Evolutionary conservation across 305 asterid genomes (phyloP).

Genomic region (Fraxinus angustifolia): DNA sequence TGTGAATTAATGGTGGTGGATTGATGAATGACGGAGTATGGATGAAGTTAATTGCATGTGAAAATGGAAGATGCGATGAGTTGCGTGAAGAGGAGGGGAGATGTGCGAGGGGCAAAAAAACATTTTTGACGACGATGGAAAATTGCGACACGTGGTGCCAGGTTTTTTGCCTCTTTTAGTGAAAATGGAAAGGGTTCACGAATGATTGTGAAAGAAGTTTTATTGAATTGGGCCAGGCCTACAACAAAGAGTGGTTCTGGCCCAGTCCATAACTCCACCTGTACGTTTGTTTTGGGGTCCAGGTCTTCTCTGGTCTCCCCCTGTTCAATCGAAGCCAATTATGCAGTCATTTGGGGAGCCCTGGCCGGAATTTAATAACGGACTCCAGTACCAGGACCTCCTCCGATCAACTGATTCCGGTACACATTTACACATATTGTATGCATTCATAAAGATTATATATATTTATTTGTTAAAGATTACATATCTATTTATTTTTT

Average conservation of each 20-base stretch:
- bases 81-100: no score
- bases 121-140: no score
- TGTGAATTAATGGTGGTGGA: no score
- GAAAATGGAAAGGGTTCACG: neutral
- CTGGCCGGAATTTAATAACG: conserved; percentile 81
- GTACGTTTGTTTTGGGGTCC: neutral
- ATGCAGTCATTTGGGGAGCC: conserved; percentile 58
- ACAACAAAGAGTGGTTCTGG: neutral
- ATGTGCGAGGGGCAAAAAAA: no score
- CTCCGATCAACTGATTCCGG: conserved; percentile 57
- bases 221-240: neutral
- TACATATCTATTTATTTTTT: neutral
- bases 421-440: conserved; percentile 19
- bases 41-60: no score
- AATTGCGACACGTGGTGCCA: no score
- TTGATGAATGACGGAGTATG: no score
- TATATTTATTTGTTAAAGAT: neutral
- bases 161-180: no score
- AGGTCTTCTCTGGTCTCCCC: neutral
- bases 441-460: neutral
- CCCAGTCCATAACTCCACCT: neutral
- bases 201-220: neutral
- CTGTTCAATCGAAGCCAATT: neutral
- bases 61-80: no score
- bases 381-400: conserved; percentile 64